Conservation (phyloP, 305 asterid species). For the Fraxinus paxiana region DNA sequence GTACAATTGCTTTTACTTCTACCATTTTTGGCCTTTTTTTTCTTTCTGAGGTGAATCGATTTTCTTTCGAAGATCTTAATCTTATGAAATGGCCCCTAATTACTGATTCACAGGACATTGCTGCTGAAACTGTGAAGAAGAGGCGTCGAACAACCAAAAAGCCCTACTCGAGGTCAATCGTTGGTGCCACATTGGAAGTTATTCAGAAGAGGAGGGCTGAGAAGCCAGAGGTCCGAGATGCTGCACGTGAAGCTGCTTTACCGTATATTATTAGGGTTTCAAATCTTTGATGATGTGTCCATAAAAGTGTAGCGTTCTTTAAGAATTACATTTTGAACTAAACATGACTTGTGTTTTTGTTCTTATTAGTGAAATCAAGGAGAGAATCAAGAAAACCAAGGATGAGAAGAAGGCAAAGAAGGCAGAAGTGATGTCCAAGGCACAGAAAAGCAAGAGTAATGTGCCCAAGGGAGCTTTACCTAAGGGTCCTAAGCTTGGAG, state of each 20-base stretch:
- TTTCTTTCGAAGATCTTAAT: background rate
- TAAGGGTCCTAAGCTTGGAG: conserved; percentile 27
- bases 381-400: conserved; percentile 30
- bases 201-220: conserved; percentile 35
- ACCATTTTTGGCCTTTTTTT: background rate
- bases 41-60: background rate
- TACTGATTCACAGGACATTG: conserved; percentile 28
- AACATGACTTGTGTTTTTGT: background rate
- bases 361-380: conserved; percentile 30
- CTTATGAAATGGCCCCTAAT: background rate
- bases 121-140: conserved; percentile 33
- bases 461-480: conserved; percentile 22
- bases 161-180: conserved; percentile 41
- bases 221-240: conserved; percentile 39
- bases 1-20: background rate
- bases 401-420: conserved; percentile 34
- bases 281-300: background rate
- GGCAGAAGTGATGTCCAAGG: conserved; percentile 21
- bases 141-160: conserved; percentile 37
- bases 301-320: background rate
- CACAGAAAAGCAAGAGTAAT: conserved; percentile 22
- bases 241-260: conserved; percentile 37
- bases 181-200: conserved; percentile 41
- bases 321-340: background rate
- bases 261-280: conserved; percentile 5